These are phyloP conservation scores for Populus alba DNA, from an alignment of 345 rosid species.

Conservation along the genomic window DNA sequence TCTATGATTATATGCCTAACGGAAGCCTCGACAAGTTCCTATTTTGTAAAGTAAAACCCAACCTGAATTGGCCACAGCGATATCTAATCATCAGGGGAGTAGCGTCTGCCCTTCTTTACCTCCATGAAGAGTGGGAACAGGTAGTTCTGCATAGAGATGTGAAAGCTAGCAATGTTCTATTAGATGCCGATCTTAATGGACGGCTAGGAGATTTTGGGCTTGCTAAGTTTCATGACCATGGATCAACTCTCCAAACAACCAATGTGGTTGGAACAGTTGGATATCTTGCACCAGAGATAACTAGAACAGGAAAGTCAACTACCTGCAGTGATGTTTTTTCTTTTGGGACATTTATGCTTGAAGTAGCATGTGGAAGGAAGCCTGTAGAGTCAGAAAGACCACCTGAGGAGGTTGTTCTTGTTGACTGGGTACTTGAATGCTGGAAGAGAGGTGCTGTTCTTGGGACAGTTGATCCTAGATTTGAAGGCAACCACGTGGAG, in stretches of 20 bases:
- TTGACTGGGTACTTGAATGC: slow-evolving; percentile 13
- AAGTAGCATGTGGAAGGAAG: slow-evolving; percentile 21
- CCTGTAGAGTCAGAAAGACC: neutral
- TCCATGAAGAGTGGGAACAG: slow-evolving; percentile 24
- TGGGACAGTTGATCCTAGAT: slow-evolving; percentile 11
- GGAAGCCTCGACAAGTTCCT: slow-evolving; percentile 23
- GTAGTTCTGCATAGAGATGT: slow-evolving; percentile 21
- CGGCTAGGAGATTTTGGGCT: slow-evolving; percentile 24
- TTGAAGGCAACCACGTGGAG: slow-evolving; percentile 5
- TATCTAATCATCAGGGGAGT: slow-evolving; percentile 20
- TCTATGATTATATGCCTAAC: slow-evolving; percentile 25
- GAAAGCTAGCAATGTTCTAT: slow-evolving; percentile 19
- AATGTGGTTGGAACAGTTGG: slow-evolving; percentile 20
- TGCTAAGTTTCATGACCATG: slow-evolving; percentile 19
- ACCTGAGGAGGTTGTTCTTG: slow-evolving; percentile 3
- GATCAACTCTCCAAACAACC: slow-evolving; percentile 22
- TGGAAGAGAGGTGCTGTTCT: slow-evolving; percentile 15
- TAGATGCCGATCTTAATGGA: slow-evolving; percentile 21
- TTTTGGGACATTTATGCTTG: slow-evolving; percentile 19
- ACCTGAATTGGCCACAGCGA: slow-evolving; percentile 10
- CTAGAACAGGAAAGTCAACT: slow-evolving; percentile 11
- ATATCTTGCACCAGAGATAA: slow-evolving; percentile 19
- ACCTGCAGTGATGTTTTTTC: slow-evolving; percentile 17
- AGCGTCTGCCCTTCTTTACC: slow-evolving; percentile 16
- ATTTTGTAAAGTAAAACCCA: neutral